These are phyloP conservation scores for Pelargonium cotyledonis DNA, from an alignment of 441 rosid species.

Conservation along the genomic window DNA sequence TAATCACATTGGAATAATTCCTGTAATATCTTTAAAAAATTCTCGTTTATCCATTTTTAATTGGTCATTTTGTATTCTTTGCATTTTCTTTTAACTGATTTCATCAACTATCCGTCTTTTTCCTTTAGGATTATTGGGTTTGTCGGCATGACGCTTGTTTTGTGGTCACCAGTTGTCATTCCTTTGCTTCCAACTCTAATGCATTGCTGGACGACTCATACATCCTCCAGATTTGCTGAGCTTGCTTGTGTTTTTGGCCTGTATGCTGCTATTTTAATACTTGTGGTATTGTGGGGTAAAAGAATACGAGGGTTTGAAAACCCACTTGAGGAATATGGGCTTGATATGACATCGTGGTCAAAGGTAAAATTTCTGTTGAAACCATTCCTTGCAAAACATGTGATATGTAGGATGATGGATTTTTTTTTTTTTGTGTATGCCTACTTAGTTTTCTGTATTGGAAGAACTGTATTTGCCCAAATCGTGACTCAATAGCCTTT, in stretches of 20 bases:
- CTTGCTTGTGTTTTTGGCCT: slow-evolving; percentile 72
- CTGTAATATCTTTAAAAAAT: not conserved
- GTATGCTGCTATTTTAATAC: slow-evolving; percentile 65
- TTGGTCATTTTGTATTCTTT: not conserved
- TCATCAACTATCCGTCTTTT: slow-evolving; percentile 13
- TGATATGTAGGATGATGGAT: not conserved
- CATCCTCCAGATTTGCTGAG: slow-evolving; percentile 60
- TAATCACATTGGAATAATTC: not conserved
- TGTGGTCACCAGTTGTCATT: slow-evolving; percentile 84
- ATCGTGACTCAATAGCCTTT: too few species aligned
- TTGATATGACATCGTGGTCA: slow-evolving; percentile 49
- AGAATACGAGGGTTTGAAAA: slow-evolving; percentile 75
- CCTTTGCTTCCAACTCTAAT: slow-evolving; percentile 87
- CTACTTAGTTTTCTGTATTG: too few species aligned
- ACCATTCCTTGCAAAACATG: not conserved
- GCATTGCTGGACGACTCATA: slow-evolving; percentile 69
- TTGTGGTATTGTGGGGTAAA: slow-evolving; percentile 78
- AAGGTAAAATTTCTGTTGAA: slow-evolving; percentile 39
- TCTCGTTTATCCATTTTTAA: not conserved
- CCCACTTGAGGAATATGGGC: slow-evolving; percentile 72
- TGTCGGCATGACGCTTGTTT: slow-evolving; percentile 67
- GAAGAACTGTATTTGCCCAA: too few species aligned
- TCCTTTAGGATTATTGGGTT: slow-evolving; percentile 68
- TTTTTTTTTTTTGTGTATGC: too few species aligned
- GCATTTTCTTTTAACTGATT: slow-evolving; percentile 19